A percentile compares a stretch with the other conserved stretches of the same genome.
Conservation (phyloP, 257 asterid species). For the Cynanchum wilfordii region DNA sequence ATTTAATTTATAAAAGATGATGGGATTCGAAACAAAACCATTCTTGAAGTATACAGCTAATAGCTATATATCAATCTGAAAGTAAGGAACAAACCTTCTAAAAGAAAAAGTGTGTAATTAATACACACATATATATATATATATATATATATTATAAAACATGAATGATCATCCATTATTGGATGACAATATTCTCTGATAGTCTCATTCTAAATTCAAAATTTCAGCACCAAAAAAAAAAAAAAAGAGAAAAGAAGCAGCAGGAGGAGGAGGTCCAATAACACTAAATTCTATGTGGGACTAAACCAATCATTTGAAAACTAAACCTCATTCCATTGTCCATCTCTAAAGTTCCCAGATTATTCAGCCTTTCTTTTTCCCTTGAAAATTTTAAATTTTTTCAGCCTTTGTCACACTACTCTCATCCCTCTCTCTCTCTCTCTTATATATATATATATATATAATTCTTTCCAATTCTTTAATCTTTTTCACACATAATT, state of each 20-base stretch:
- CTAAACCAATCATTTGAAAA: slow-evolving; percentile 5
- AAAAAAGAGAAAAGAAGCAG: too few species aligned
- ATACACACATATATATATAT: too few species aligned
- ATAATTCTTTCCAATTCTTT: too few species aligned
- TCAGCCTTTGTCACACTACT: background rate
- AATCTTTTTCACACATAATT: too few species aligned
- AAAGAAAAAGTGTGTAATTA: background rate
- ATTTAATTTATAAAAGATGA: too few species aligned
- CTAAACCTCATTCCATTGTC: background rate
- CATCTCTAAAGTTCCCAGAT: slow-evolving; percentile 7
- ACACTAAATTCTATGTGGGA: background rate
- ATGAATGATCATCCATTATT: background rate
- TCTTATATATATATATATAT: too few species aligned
- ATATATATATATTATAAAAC: too few species aligned
- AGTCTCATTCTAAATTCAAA: background rate
- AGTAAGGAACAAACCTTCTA: background rate
- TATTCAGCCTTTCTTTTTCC: background rate
- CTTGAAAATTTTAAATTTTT: too few species aligned
- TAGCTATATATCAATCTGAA: too few species aligned
- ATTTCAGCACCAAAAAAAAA: background rate
- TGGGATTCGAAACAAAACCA: too few species aligned
- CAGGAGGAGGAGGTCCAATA: background rate
- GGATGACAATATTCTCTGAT: background rate
- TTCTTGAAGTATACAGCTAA: too few species aligned
- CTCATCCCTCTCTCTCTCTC: too few species aligned